Percentiles rank a stretch among this genome's conserved stretches.
Evolutionary conservation across 805 yeast genomes (phyloP).

Genomic region (Myxozyma neglecta): DNA sequence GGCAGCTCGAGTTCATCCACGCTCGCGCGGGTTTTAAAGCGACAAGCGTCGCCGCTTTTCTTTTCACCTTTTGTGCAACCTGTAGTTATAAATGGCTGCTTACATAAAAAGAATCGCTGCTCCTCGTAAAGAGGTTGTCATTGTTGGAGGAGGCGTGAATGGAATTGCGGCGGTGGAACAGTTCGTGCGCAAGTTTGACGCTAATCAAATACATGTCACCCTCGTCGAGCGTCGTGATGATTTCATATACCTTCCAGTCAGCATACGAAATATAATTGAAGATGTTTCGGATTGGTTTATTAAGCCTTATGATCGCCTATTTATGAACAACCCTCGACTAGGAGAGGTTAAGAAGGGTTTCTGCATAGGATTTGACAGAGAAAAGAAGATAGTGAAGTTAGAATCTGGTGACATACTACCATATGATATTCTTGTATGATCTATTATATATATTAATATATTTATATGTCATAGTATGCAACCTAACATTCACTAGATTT

Average conservation of each 20-base stretch:
- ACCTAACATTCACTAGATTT: slow-evolving; percentile 4
- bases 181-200: background rate
- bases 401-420: slow-evolving; percentile 4
- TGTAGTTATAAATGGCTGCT: no score
- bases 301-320: slow-evolving; percentile 13
- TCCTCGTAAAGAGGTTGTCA: slow-evolving; percentile 2
- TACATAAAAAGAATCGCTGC: background rate
- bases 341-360: slow-evolving; percentile 12
- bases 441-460: background rate
- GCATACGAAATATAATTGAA: slow-evolving; percentile 8
- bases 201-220: slow-evolving; percentile 7
- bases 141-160: slow-evolving; percentile 18
- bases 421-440: slow-evolving; percentile 17
- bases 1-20: no score
- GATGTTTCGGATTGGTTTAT: slow-evolving; percentile 9
- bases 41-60: no score
- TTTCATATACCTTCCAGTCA: slow-evolving; percentile 9
- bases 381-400: slow-evolving; percentile 5
- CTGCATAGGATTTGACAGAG: slow-evolving; percentile 2
- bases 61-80: no score
- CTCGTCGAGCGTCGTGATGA: slow-evolving; percentile 18
- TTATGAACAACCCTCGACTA: slow-evolving; percentile 2
- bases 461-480: background rate
- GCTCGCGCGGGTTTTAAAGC: no score
- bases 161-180: background rate